Evolutionary conservation across 2,329 filamentous ascomycete genomes (phyloP), one percentile per base, ranked within the genome.

Genomic region (Boeremia exigua): DNA sequence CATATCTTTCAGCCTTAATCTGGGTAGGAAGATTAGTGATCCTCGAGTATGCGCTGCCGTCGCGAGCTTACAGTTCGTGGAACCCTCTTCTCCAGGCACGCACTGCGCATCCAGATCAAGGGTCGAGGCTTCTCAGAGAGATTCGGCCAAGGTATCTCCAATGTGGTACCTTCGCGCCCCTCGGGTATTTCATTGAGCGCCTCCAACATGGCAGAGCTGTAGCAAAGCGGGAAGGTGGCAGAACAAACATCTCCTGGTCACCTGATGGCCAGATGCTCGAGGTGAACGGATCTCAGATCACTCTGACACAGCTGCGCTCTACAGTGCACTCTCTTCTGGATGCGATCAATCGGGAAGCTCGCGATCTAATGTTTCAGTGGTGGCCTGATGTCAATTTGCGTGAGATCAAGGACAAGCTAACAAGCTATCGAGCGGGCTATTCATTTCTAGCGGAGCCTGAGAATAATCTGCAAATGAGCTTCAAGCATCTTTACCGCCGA

Each of bases 301-400:
- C 39, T 29, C 36, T n/a, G n/a, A n/a, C n/a, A n/a, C n/a, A n/a
- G n/a, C n/a, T n/a, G n/a, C n/a, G n/a, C n/a, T n/a, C n/a, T n/a
- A n/a, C n/a, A n/a, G n/a, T n/a, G n/a, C n/a, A n/a, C n/a, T n/a
- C n/a, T n/a, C n/a, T n/a, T n/a, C n/a, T n/a, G n/a, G n/a, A n/a
- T n/a, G n/a, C n/a, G n/a, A n/a, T n/a, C n/a, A n/a, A n/a, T n/a
- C n/a, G n/a, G n/a, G n/a, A n/a, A n/a, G n/a, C n/a, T n/a, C n/a
- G n/a, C n/a, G 39, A 43, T 11, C 32, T 47, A 5, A 47, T 47
- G 44, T 47, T 47, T n/a, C 14, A 47, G 32, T 47, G 27, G 44
- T 47, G 34, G 44, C 44, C 33, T 2, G 27, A 29, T 15, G 44
- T 47, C 8, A 25, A 47, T 37, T 23, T 47, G 1, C 6, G 33